Evolutionary conservation across 371 early-diverging fungal species (phyloP).

Genomic region (Mucor mucedo): DNA sequence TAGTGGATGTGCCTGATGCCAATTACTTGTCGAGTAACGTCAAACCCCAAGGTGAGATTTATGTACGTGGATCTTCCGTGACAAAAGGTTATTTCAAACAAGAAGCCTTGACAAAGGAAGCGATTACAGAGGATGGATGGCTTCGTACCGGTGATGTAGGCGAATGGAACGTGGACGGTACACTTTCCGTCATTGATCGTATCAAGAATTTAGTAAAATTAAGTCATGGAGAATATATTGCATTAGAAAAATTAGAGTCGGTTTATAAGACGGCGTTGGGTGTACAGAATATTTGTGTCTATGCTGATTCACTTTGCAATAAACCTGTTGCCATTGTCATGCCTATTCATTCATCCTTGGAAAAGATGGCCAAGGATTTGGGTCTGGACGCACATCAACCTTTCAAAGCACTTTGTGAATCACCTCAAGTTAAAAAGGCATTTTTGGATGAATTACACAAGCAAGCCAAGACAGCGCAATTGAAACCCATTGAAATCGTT

Average conservation of each 20-base stretch:
- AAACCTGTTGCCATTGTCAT: slow-evolving; percentile 78
- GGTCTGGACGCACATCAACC: slow-evolving; percentile 20
- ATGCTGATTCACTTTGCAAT: slow-evolving; percentile 74
- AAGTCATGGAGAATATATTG: slow-evolving; percentile 90
- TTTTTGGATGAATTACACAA: slow-evolving; percentile 52
- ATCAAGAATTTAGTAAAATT: slow-evolving; percentile 87
- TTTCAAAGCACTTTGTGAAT: slow-evolving; percentile 52
- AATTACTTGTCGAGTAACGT: slow-evolving; percentile 73
- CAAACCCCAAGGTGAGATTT: slow-evolving; percentile 84
- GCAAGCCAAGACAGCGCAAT: slow-evolving; percentile 56
- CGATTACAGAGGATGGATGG: slow-evolving; percentile 85
- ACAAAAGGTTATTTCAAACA: slow-evolving; percentile 75
- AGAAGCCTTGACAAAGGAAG: slow-evolving; percentile 69
- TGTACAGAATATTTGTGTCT: slow-evolving; percentile 86
- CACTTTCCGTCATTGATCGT: slow-evolving; percentile 77
- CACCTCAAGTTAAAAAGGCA: slow-evolving; percentile 46
- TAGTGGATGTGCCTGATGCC: slow-evolving; percentile 87
- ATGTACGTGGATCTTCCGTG: slow-evolving; percentile 79
- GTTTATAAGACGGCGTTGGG: slow-evolving; percentile 80
- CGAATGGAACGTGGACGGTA: slow-evolving; percentile 70
- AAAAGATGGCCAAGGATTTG: slow-evolving; percentile 16
- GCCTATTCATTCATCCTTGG: slow-evolving; percentile 53
- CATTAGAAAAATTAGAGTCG: slow-evolving; percentile 96
- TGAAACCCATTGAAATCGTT: slow-evolving; percentile 75
- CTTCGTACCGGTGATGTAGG: slow-evolving; percentile 93